These are phyloP conservation scores for Penicillium psychrofluorescens DNA, from an alignment of 495 filamentous ascomycete species.

Conservation along the genomic window DNA sequence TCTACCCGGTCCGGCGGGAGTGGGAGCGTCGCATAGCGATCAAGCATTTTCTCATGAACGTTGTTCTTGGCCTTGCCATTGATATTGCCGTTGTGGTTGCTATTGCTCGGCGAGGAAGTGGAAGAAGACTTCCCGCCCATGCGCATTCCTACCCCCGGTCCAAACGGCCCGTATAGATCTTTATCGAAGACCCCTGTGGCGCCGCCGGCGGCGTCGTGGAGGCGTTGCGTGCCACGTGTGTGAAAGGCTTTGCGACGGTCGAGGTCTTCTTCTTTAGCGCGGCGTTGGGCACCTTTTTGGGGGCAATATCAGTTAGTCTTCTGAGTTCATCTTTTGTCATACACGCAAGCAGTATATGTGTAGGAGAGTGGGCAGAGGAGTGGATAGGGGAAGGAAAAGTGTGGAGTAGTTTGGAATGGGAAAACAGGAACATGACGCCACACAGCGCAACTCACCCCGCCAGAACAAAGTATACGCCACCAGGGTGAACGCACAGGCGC, in stretches of 20 bases:
- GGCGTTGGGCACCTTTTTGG: constrained; percentile 15
- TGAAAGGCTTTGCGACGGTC: constrained; percentile 28
- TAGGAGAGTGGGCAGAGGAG: not conserved
- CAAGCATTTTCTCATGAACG: constrained; percentile 21
- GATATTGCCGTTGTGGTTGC: no score
- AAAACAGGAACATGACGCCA: no score
- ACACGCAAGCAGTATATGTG: not conserved
- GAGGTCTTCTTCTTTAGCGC: constrained; percentile 18
- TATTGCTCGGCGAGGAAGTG: no score
- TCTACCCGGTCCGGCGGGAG: constrained; percentile 10
- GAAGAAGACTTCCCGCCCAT: no score
- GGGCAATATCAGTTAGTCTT: not conserved
- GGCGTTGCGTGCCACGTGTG: constrained; percentile 8
- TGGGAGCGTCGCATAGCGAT: constrained; percentile 3
- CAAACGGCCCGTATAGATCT: no score
- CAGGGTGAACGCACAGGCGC: constrained; percentile 29
- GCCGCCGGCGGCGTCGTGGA: constrained; percentile 1
- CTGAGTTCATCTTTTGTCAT: not conserved
- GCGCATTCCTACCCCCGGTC: no score
- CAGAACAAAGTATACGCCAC: constrained; percentile 31
- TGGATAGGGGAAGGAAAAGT: not conserved
- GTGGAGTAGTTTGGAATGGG: no score
- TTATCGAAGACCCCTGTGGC: no score
- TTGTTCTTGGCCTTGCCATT: not conserved
- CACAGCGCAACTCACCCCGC: constrained; percentile 17